Percentiles rank a stretch among this genome's conserved stretches.
phyloP scores from a whole-genome alignment of 345 rosid genomes.

The Eucalyptus sp. region DNA sequence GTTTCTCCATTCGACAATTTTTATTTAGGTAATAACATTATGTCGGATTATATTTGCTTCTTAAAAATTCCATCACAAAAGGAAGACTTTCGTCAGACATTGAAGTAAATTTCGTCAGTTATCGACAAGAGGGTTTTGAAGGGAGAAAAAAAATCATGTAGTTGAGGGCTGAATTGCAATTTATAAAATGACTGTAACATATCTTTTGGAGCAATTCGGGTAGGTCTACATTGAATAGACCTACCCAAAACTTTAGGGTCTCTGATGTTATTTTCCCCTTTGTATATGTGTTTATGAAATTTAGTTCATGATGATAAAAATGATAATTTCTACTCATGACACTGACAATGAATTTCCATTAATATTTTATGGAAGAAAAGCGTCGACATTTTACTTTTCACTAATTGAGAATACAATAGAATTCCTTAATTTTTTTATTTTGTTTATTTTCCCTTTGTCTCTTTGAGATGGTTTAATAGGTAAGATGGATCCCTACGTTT shows the following conservation, averaged over 20 bases:
- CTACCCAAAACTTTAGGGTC: background rate
- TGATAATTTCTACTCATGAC: background rate
- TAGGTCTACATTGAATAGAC: background rate
- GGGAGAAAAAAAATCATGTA: background rate
- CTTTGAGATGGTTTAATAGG: conserved; percentile 13
- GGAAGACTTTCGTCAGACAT: background rate
- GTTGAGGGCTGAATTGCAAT: background rate
- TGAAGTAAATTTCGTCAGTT: background rate
- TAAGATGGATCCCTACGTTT: conserved; percentile 63
- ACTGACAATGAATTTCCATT: background rate
- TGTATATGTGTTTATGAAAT: background rate
- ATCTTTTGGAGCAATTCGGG: background rate
- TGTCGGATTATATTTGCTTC: background rate
- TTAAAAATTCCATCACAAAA: background rate
- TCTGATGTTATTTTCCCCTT: background rate
- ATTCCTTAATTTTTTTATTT: background rate
- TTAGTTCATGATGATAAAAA: background rate
- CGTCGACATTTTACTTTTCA: background rate
- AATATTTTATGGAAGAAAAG: background rate
- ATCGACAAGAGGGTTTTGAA: background rate
- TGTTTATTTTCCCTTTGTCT: background rate
- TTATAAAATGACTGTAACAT: background rate
- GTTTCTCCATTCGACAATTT: background rate
- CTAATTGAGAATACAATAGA: background rate
- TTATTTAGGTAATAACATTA: background rate